phyloP scores from a whole-genome alignment of 345 rosid species.

The Salix purpurea region DNA sequence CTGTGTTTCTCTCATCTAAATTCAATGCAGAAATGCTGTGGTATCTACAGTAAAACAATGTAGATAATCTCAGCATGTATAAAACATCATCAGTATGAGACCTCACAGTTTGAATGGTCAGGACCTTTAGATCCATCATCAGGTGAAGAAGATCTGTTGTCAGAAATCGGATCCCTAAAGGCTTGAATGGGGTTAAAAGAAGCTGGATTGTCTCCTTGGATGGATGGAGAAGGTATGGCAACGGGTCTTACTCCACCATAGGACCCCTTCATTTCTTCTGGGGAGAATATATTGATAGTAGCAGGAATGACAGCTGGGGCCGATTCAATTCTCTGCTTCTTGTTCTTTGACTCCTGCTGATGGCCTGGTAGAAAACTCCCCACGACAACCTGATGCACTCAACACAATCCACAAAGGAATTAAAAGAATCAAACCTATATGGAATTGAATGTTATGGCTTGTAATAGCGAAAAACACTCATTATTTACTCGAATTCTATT shows the following conservation, averaged over 20 bases:
- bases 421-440: neutral
- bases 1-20: conserved; percentile 10
- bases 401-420: conserved; percentile 1
- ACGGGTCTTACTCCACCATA: conserved; percentile 45
- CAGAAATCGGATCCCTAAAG: conserved; percentile 33
- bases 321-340: conserved; percentile 47
- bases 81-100: conserved; percentile 39
- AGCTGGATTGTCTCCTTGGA: conserved; percentile 25
- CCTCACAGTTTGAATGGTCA: conserved; percentile 49
- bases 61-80: conserved; percentile 8
- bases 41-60: conserved; percentile 14
- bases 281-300: conserved; percentile 27
- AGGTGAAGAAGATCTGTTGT: conserved; percentile 35
- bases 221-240: conserved; percentile 14
- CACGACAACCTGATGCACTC: conserved; percentile 54
- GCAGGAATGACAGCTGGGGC: conserved; percentile 30
- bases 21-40: conserved; percentile 19
- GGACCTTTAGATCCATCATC: conserved; percentile 50
- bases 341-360: conserved; percentile 63
- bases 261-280: conserved; percentile 34
- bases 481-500: neutral
- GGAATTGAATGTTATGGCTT: neutral
- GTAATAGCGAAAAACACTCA: neutral
- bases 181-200: conserved; percentile 36
- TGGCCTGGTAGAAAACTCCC: conserved; percentile 76